phyloP scores from a whole-genome alignment of 2,329 filamentous ascomycete genomes.

The Cladophialophora immunda region DNA sequence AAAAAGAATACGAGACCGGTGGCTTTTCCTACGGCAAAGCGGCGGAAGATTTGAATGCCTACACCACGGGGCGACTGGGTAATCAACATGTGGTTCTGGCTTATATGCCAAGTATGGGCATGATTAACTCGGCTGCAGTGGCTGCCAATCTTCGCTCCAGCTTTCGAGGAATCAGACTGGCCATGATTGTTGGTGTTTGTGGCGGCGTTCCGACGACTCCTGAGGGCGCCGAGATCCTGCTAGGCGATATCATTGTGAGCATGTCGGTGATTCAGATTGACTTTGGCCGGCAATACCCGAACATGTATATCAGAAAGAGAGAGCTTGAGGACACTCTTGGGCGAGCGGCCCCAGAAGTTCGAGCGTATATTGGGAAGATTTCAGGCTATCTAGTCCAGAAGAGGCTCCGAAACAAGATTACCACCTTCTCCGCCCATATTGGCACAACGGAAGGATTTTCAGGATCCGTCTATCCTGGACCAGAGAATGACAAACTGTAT shows the following conservation, averaged over 20 bases:
- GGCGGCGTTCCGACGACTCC: conserved; percentile 1
- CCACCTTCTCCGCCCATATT: background rate
- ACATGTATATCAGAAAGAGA: background rate
- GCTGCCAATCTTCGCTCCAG: conserved; percentile 9
- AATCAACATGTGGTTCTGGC: conserved; percentile 39
- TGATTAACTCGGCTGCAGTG: background rate
- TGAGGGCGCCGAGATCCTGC: conserved; percentile 37
- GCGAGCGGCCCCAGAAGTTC: background rate
- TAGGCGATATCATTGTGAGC: conserved; percentile 47
- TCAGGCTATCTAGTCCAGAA: conserved; percentile 29
- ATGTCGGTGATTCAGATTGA: background rate
- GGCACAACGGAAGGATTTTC: conserved; percentile 9
- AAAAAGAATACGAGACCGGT: conserved; percentile 99
- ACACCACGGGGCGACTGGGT: conserved; percentile 38
- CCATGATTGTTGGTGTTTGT: conserved; percentile 21
- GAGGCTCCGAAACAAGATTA: conserved; percentile 1
- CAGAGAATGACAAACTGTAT: conserved; percentile 44
- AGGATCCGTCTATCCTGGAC: conserved; percentile 42
- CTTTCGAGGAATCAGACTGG: conserved; percentile 13
- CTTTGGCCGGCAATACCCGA: background rate
- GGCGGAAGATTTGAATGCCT: conserved; percentile 25
- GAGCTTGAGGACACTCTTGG: background rate
- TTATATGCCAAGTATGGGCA: conserved; percentile 36
- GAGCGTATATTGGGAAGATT: conserved; percentile 13
- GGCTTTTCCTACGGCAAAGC: conserved; percentile 68